Conservation (phyloP, 139 green algal species). For the Coelastrella sp. region DNA sequence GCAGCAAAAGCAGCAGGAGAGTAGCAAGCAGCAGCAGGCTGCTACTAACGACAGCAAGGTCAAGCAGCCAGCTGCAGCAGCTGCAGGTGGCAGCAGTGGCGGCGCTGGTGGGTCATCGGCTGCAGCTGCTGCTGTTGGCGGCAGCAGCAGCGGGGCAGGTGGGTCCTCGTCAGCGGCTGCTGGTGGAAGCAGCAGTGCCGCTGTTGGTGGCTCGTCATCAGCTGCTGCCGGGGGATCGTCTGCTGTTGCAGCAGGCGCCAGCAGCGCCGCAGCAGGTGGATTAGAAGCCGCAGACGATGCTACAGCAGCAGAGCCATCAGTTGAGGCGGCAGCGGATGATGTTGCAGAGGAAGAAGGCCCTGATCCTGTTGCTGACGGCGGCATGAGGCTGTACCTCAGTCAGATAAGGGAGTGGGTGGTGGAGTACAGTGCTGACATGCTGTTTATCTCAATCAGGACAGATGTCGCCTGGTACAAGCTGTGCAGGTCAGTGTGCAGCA, state of each 20-base stretch:
- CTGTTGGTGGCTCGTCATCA: neutral
- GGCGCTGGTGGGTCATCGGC: neutral
- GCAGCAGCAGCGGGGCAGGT: constrained; percentile 26
- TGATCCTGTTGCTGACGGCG: constrained; percentile 47
- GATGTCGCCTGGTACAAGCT: constrained; percentile 94
- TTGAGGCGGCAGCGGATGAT: constrained; percentile 31
- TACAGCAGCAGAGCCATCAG: constrained; percentile 12
- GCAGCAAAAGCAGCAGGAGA: constrained; percentile 5
- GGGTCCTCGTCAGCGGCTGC: neutral
- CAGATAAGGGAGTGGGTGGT: constrained; percentile 95
- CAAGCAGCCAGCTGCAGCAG: neutral
- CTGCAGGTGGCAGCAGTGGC: constrained; percentile 27
- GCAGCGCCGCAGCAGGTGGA: constrained; percentile 1
- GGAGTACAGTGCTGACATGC: constrained; percentile 87
- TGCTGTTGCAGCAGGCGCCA: constrained; percentile 10
- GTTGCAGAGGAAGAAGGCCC: constrained; percentile 20
- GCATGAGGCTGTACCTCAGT: constrained; percentile 89
- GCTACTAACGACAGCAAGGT: neutral
- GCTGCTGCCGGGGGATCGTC: neutral
- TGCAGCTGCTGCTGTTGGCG: constrained; percentile 8
- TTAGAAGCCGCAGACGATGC: constrained; percentile 15
- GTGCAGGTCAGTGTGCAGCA: constrained; percentile 58
- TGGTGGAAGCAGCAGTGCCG: constrained; percentile 14
- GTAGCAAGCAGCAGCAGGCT: neutral
- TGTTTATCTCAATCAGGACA: constrained; percentile 94